Evolutionary conservation across 805 yeast species (phyloP).

Genomic region (Candida chauliodis): DNA sequence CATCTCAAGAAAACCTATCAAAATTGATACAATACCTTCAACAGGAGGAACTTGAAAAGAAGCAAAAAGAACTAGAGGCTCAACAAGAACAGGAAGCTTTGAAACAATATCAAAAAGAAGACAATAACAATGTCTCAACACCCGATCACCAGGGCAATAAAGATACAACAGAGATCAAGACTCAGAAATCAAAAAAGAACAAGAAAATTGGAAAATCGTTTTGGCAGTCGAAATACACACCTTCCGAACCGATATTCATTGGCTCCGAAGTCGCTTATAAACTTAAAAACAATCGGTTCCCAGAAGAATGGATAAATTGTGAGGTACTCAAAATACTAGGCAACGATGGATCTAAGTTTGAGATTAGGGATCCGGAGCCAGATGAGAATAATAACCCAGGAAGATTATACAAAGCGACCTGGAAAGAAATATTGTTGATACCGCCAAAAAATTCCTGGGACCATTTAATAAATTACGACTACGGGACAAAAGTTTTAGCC

Average conservation of each 20-base stretch:
- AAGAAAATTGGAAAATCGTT: conserved; percentile 42
- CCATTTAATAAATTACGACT: conserved; percentile 52
- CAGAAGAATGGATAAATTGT: conserved; percentile 97
- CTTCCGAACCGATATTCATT: conserved; percentile 51
- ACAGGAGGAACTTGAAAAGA: conserved; percentile 13
- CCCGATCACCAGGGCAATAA: neutral
- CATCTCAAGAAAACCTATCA: conserved; percentile 45
- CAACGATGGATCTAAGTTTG: conserved; percentile 71
- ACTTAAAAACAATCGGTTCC: conserved; percentile 55
- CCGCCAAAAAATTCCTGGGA: conserved; percentile 42
- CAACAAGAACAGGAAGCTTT: conserved; percentile 7
- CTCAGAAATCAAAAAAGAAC: conserved; percentile 8
- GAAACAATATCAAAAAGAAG: neutral
- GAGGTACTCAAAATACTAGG: conserved; percentile 74
- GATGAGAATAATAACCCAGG: conserved; percentile 91
- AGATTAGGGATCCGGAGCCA: conserved; percentile 97
- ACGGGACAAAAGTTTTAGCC: conserved; percentile 82
- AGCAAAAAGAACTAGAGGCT: conserved; percentile 14
- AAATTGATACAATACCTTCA: conserved; percentile 36
- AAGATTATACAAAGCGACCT: conserved; percentile 74
- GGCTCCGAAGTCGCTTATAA: conserved; percentile 90
- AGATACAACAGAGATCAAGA: conserved; percentile 8
- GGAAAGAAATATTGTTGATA: conserved; percentile 75
- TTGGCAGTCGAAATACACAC: conserved; percentile 55
- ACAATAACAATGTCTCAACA: neutral